These are phyloP conservation scores for Nasturtium officinale DNA, from an alignment of 345 rosid genomes.

Conservation along the genomic window DNA sequence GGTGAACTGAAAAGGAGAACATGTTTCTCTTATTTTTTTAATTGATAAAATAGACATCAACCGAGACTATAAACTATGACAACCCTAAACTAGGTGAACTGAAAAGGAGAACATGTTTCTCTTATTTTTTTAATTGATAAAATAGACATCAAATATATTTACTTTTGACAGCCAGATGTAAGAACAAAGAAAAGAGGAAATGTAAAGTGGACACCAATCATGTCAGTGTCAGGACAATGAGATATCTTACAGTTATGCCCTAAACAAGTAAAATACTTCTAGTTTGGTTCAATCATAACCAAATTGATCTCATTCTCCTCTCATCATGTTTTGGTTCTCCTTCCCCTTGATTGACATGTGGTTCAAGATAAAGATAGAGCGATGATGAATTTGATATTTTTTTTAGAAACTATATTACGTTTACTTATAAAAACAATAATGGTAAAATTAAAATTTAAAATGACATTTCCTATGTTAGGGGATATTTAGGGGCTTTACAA, in stretches of 20 bases:
- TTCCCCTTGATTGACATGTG: constrained; percentile 6
- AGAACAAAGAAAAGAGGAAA: background rate
- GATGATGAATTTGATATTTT: too few species aligned
- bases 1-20: background rate
- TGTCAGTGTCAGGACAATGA: constrained; percentile 27
- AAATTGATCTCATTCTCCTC: constrained; percentile 12
- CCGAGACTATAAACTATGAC: background rate
- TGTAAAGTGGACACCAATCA: constrained; percentile 25
- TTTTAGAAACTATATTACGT: too few species aligned
- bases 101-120: background rate
- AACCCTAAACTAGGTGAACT: background rate
- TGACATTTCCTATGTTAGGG: too few species aligned
- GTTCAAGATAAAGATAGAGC: constrained; percentile 2
- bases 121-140: background rate
- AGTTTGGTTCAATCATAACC: constrained; percentile 35
- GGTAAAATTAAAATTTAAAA: too few species aligned
- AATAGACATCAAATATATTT: too few species aligned
- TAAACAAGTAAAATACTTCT: constrained; percentile 12
- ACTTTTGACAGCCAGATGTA: too few species aligned
- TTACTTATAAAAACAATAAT: too few species aligned
- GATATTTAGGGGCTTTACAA: background rate
- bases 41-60: constrained; percentile 12
- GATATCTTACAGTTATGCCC: constrained; percentile 20
- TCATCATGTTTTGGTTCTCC: constrained; percentile 15
- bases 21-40: background rate